Evolutionary conservation across 345 rosid species (phyloP).

Genomic region (Hibiscus tridactylites): DNA sequence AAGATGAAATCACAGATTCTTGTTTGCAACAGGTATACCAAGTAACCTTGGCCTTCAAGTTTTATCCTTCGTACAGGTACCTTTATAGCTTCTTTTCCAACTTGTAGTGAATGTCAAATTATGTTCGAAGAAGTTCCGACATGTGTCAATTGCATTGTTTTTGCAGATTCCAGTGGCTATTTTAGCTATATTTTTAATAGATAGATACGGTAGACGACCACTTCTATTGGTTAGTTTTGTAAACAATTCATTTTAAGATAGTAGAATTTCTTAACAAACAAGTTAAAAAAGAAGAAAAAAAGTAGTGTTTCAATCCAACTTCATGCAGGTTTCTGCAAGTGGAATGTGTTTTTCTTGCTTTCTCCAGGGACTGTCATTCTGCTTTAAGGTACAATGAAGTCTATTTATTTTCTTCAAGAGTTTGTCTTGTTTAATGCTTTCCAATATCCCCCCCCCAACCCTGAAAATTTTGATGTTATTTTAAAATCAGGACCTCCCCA

Average conservation of each 20-base stretch:
- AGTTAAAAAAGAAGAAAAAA: neutral
- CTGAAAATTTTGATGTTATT: neutral
- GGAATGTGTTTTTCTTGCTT: constrained; percentile 32
- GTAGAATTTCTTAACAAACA: neutral
- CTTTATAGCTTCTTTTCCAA: neutral
- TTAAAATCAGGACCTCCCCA: constrained; percentile 16
- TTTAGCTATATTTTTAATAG: constrained; percentile 32
- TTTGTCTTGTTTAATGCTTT: too few relatives aligned
- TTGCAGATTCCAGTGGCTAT: constrained; percentile 28
- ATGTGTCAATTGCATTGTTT: neutral
- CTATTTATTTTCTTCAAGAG: neutral
- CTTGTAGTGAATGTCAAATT: neutral
- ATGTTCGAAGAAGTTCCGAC: neutral
- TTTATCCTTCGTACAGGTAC: constrained; percentile 35
- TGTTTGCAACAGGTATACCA: constrained; percentile 23
- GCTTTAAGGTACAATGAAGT: constrained; percentile 31
- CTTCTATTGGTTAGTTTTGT: constrained; percentile 37
- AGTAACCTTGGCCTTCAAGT: constrained; percentile 32
- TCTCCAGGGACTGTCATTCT: constrained; percentile 40
- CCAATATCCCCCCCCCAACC: too few relatives aligned
- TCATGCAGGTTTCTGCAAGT: constrained; percentile 37
- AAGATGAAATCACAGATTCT: neutral
- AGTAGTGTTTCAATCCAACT: neutral
- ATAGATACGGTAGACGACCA: constrained; percentile 46
- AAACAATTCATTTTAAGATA: neutral